A percentile compares a stretch with the other conserved stretches of the same genome.
phyloP scores from a whole-genome alignment of 306 rosid species.

The Cucumis sativus region Cucumber_9930_V3 NC_026658.2:20286501-20287000 shows the following conservation, averaged over 20 bases:
- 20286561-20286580: not conserved
- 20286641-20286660: not conserved
- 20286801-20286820: not conserved
- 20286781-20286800: not conserved
- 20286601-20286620: too few relatives aligned
- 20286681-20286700: not conserved
- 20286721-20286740: too few relatives aligned
- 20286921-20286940: not conserved
- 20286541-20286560: not conserved
- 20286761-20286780: not conserved
- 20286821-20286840: not conserved
- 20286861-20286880: too few relatives aligned
- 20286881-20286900: too few relatives aligned
- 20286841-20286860: not conserved
- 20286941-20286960: not conserved
- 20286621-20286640: not conserved
- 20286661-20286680: not conserved
- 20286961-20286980: not conserved
- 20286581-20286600: not conserved
- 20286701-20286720: not conserved
- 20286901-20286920: too few relatives aligned
- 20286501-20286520: too few relatives aligned
- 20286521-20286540: too few relatives aligned
- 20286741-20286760: not conserved
- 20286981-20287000: not conserved